phyloP scores from a whole-genome alignment of 441 rosid genomes.

The Gossypium lobatum region DNA sequence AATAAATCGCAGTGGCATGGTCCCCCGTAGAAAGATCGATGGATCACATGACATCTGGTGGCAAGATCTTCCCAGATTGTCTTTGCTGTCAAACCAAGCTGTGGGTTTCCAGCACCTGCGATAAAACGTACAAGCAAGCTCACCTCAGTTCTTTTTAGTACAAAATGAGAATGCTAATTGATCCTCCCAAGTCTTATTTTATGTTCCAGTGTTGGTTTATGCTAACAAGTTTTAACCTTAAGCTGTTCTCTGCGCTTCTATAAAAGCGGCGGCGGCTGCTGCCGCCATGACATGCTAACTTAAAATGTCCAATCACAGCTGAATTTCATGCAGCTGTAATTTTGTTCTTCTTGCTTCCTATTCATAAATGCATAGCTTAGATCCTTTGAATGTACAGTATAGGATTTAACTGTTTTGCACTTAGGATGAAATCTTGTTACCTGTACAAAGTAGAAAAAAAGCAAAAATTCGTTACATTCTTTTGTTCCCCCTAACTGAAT shows the following conservation, averaged over 20 bases:
- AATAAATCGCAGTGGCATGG: constrained; percentile 21
- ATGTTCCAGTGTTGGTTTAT: too few species aligned
- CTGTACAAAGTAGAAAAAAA: neutral
- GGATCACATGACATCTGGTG: constrained; percentile 8
- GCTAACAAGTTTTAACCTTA: too few species aligned
- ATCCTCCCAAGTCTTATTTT: too few species aligned
- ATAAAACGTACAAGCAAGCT: neutral
- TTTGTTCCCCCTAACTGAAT: neutral
- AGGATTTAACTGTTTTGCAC: neutral
- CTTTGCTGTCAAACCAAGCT: constrained; percentile 4
- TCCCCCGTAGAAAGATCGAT: constrained; percentile 9
- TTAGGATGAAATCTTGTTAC: constrained; percentile 7
- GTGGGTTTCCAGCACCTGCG: neutral
- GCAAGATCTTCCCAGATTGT: constrained; percentile 5
- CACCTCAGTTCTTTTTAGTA: constrained; percentile 1
- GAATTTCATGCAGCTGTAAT: neutral
- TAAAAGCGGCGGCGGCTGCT: neutral
- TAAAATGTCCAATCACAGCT: constrained; percentile 1
- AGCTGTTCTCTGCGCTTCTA: neutral
- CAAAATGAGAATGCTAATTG: constrained; percentile 6
- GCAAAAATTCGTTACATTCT: neutral
- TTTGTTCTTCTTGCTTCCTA: too few species aligned
- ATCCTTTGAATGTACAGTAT: neutral
- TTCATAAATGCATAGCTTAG: neutral
- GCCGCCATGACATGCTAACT: constrained; percentile 10